Evolutionary conservation across 1,284 basidiomycete species (phyloP), one percentile per base, ranked within the genome.

Genomic region (Leccinum pachyderme): DNA sequence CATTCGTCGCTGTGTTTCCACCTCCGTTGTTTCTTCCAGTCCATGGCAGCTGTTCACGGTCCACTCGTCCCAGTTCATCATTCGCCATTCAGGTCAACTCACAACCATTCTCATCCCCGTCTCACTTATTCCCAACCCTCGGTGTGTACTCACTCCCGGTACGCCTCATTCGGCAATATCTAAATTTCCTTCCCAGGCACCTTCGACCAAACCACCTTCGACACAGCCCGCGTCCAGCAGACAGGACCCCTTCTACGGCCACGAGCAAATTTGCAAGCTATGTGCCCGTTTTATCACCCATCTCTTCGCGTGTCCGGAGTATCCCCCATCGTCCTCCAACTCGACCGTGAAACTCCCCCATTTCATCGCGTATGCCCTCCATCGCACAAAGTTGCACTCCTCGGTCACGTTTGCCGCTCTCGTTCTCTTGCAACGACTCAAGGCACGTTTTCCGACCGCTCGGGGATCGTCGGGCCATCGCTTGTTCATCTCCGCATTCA

Each of bases 381-480:
- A 96, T 67, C 84, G 94, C 29, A 96, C 93, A 0, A 87, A 94
- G 31, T 79, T 96, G 0, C 90, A 93, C 29, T 59, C 81, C 0
- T 84, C 89, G 0, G 93, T 96, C 43, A 94, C 90, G 0, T 93
- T 91, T 64, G 90, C 92, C 2, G 86, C 93, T 0, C 84, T 96
- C 2, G 86, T 95, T 32, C 82, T 96, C 4, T 77, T 97, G 0
- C 89, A 92, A 63, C 84, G 93, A 7, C 79, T 97, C 55, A 97
- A 97, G 77, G 86, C 86, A 4, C 87, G 92, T 28, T 96, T 95
- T 73, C 94, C 94, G 18, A 91, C 91, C 7, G 94, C 93, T 31
- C 85, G 91, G 51, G 93, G 94, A 37, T 95, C 92, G 0, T 95
- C 91, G 0, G 94, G 93, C 8, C 94, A 97, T 66, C 84, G 94